Evolutionary conservation across 495 filamentous ascomycete species (phyloP).

Genomic region (Talaromyces stipitatus): DNA sequence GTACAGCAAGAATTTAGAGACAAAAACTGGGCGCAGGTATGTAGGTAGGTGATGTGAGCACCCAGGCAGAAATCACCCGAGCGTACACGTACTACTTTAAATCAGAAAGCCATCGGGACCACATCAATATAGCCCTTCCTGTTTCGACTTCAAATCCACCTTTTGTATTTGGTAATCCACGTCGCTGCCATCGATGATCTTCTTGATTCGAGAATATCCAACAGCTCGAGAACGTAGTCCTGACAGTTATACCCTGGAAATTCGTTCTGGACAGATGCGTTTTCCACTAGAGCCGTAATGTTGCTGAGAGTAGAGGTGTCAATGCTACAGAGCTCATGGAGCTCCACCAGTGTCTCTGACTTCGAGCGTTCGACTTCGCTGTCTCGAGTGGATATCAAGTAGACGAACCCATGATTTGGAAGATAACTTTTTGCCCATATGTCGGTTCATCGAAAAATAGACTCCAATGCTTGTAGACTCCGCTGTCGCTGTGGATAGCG

Average conservation of each 20-base stretch:
- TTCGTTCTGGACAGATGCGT: constrained; percentile 6
- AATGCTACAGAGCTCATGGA: not conserved
- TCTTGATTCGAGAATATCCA: constrained; percentile 15
- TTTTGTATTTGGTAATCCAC: not conserved
- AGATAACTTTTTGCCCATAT: not conserved
- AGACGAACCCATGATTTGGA: constrained; percentile 8
- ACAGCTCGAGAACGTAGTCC: constrained; percentile 20
- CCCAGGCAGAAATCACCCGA: too few species aligned
- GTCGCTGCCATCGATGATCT: constrained; percentile 10
- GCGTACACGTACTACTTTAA: too few species aligned
- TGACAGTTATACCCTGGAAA: constrained; percentile 14
- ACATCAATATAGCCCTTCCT: too few species aligned
- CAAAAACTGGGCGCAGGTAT: too few species aligned
- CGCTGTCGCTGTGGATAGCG: constrained; percentile 1
- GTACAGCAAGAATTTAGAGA: too few species aligned
- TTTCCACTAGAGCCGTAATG: not conserved
- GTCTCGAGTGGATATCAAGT: constrained; percentile 6
- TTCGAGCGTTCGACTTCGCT: not conserved
- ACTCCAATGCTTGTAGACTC: constrained; percentile 4
- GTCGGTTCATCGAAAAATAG: constrained; percentile 1
- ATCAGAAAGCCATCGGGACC: too few species aligned
- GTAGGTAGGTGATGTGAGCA: too few species aligned
- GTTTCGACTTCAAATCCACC: too few species aligned
- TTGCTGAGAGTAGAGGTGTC: not conserved
- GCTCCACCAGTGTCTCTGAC: not conserved